Conservation (phyloP, 2,329 filamentous ascomycete species). For the Ophiostoma himal-ulmi region DNA sequence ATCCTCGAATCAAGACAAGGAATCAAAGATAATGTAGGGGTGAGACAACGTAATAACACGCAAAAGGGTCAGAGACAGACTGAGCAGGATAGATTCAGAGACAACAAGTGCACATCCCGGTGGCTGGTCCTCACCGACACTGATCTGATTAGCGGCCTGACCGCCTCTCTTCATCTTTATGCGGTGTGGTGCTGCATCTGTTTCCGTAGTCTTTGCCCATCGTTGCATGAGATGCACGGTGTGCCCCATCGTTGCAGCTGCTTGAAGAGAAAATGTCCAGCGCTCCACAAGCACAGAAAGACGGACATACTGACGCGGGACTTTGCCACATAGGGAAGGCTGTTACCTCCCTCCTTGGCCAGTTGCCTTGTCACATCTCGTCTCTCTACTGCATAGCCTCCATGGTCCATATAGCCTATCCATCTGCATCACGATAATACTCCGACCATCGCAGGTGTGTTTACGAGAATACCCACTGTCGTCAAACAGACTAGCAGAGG, state of each 20-base stretch:
- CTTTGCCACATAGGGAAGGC: neutral
- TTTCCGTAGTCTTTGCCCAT: neutral
- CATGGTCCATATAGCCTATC: neutral
- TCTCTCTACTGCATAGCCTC: neutral
- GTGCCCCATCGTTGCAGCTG: neutral
- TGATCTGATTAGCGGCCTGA: conserved; percentile 8
- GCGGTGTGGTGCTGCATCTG: conserved; percentile 4
- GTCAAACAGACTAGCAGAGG: neutral
- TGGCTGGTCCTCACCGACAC: conserved; percentile 7
- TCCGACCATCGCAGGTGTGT: neutral
- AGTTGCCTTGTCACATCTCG: no score
- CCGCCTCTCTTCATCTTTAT: neutral
- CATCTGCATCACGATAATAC: neutral
- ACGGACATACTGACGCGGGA: neutral
- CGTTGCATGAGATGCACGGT: conserved; percentile 5
- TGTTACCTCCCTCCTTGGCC: neutral
- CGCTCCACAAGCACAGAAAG: neutral
- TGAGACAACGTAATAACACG: neutral
- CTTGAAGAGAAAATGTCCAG: conserved; percentile 2
- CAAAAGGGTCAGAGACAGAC: neutral
- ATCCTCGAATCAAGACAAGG: neutral
- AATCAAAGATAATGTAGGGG: neutral
- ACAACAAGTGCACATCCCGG: neutral
- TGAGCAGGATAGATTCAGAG: neutral
- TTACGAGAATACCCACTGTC: neutral